Percentiles rank a stretch among this genome's conserved stretches.
phyloP scores from a whole-genome alignment of 1,284 basidiomycete species.

The Ganoderma sinense region DNA sequence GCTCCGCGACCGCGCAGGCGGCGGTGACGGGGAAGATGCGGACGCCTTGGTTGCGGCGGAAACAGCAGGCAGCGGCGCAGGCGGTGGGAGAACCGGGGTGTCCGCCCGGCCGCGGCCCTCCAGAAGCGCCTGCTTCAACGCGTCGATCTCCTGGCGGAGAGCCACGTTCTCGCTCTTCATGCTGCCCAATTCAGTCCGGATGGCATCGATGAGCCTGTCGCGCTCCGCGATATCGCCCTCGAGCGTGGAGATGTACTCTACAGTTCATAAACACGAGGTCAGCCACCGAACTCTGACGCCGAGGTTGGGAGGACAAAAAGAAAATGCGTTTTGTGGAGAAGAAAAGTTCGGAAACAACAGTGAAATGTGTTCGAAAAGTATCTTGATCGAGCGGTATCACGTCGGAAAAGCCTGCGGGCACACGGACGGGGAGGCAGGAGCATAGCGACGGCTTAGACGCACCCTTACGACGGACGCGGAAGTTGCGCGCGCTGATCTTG shows the following conservation, averaged over 20 bases:
- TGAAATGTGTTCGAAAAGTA: background rate
- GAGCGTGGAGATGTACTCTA: constrained; percentile 92
- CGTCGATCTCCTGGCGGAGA: constrained; percentile 83
- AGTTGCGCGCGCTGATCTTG: constrained; percentile 96
- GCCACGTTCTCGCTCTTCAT: constrained; percentile 86
- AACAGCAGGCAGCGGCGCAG: constrained; percentile 48
- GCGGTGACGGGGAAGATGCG: constrained; percentile 33
- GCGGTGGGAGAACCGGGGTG: constrained; percentile 52
- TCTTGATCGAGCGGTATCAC: background rate
- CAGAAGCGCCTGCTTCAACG: constrained; percentile 83
- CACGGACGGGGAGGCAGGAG: background rate
- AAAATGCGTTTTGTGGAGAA: background rate
- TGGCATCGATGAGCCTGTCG: constrained; percentile 89
- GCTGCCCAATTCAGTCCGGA: constrained; percentile 85
- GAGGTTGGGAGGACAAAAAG: background rate
- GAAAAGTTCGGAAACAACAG: background rate
- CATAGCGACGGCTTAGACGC: constrained; percentile 33
- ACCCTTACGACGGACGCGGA: constrained; percentile 93
- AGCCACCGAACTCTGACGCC: constrained; percentile 11
- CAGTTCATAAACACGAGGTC: constrained; percentile 4
- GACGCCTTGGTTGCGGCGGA: constrained; percentile 39
- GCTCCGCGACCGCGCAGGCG: constrained; percentile 38
- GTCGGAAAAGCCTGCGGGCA: background rate
- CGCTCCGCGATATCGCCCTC: constrained; percentile 95
- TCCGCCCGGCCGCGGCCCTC: constrained; percentile 57